Evolutionary conservation across 1,139 yeast species (phyloP), one percentile per base, ranked within the genome.

Genomic region (Pichia sp.): DNA sequence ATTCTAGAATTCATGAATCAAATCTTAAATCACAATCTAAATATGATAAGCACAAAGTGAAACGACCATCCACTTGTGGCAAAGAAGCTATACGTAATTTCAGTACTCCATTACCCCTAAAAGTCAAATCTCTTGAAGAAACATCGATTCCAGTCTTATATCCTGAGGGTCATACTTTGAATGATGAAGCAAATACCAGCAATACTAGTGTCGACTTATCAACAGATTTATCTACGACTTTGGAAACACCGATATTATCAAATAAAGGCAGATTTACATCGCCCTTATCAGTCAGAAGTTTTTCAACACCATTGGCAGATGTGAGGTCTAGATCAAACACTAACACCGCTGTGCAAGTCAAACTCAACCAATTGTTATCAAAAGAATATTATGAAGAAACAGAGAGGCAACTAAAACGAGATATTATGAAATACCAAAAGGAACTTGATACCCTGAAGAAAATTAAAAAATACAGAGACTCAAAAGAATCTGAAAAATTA

Each of bases 391-490:
- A 40, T 15, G 50, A 45, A 43, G 38, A 52, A 48, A 26, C 48
- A 46, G 43, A 53, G 50, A 43, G 53, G 3, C 44, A 44, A 16
- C 27, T 70, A 4, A 65, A 68, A 41, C 35, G 52, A 4, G 63
- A 62, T 29, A 52, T 69, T 1, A 48, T 59, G 20, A 56, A 59
- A 12, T 59, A 59, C 40, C 57, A 57, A 42, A 54, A 61, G 18
- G 61, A 61, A 42, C 52, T 68, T 3, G 64, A 64, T 12, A 53
- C 63, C 0, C 54, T 74, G 43, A 63, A 63, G 42, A 65, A 69
- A 38, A 74, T 74, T 0, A 59, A 64, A 36, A 63, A 62, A 24
- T 46, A 66, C 1, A 53, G 57, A 18, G 61, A 61, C 7, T 27
- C 40, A 1, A 51, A 64, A 18, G 57, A 58, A 18, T 63, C 62